Base-by-base conservation (phyloP, 805 yeast species). In the Helenozyma rhizophorensis region DNA sequence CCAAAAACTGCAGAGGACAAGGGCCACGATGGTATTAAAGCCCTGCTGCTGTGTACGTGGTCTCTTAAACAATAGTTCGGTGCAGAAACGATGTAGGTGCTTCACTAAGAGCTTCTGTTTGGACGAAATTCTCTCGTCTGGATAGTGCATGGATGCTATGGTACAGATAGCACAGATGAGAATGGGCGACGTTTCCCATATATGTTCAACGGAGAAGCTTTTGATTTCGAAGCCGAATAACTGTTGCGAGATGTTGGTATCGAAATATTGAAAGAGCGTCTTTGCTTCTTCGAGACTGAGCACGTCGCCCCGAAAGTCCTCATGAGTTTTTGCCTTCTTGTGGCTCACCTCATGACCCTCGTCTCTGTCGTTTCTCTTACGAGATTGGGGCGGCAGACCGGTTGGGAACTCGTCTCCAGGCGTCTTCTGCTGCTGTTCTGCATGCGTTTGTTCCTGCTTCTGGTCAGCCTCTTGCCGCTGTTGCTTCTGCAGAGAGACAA, bases 1-100 rank as follows among this genome's bases (percentile, higher is more conserved):
- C 86, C 86, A 80, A 47, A 80, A 76, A 28, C 83, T 80, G 42
- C 83, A 78, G 16, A 80, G 68, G 25, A 80, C 70, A 23, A 80
- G 59, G 0, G 82, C 83, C 14, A 79, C 60, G n/a, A 79, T 74
- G 0, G 79, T 74, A 48, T 78, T 72, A 50, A 74, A 75, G 1
- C 75, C 74, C 32, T 76, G 78, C 1, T 52, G 39, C 39, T 72
- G 78, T 19, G 56, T 61, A 4, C 53, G 51, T 0, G 71, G 71
- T 12, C 64, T 65, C 31, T 54, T 45, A 43, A 53, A 56, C 15
- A 62, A 34, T n/a, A 65, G 41, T 32, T 50, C 40, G 23, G 62
- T 52, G 42, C 71, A 63, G 21, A 65, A 48, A 22, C 48, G 50
- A 32, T 61, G 60, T 23, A 60, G 43, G 40, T 63, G 54, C 4